Conservation (phyloP, 257 asterid species). For the Ophiorrhiza pumila region DNA sequence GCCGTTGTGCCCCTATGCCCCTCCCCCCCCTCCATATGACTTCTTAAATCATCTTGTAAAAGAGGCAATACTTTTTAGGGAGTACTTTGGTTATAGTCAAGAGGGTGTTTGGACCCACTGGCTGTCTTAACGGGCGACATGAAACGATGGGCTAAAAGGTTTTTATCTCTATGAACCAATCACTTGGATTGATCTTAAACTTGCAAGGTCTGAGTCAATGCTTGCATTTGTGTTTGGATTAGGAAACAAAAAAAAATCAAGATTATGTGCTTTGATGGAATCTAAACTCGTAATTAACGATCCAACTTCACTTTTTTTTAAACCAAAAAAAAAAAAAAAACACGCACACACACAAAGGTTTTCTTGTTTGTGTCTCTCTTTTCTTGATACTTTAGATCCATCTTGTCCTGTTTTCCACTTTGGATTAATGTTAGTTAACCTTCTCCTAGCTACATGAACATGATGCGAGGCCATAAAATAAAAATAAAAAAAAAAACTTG, state of each 20-base stretch:
- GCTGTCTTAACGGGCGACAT: slow-evolving; percentile 43
- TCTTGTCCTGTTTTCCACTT: slow-evolving; percentile 50
- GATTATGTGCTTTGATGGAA: slow-evolving; percentile 22
- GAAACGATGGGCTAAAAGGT: slow-evolving; percentile 70
- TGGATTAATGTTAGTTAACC: slow-evolving; percentile 30
- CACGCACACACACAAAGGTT: background rate
- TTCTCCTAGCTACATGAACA: no score
- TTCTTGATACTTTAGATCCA: slow-evolving; percentile 36
- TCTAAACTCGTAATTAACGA: slow-evolving; percentile 29
- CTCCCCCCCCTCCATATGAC: slow-evolving; percentile 28
- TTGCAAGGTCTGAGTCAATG: slow-evolving; percentile 28
- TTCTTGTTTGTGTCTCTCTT: background rate
- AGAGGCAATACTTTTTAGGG: slow-evolving; percentile 35
- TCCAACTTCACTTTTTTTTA: slow-evolving; percentile 22
- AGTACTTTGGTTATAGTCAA: slow-evolving; percentile 39
- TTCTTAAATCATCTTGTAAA: slow-evolving; percentile 39
- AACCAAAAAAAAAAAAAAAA: no score
- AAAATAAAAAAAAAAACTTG: no score
- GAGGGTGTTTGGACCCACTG: slow-evolving; percentile 44
- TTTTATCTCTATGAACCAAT: slow-evolving; percentile 47
- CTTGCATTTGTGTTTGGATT: slow-evolving; percentile 27
- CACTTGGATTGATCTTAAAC: slow-evolving; percentile 33
- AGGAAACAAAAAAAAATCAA: slow-evolving; percentile 39
- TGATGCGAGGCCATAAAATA: slow-evolving; percentile 38
- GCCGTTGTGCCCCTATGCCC: background rate